Percentiles rank a stretch among this genome's conserved stretches.
Conservation (phyloP, 176 grass and related monocot species). For the Phoenix roebelenii region DNA sequence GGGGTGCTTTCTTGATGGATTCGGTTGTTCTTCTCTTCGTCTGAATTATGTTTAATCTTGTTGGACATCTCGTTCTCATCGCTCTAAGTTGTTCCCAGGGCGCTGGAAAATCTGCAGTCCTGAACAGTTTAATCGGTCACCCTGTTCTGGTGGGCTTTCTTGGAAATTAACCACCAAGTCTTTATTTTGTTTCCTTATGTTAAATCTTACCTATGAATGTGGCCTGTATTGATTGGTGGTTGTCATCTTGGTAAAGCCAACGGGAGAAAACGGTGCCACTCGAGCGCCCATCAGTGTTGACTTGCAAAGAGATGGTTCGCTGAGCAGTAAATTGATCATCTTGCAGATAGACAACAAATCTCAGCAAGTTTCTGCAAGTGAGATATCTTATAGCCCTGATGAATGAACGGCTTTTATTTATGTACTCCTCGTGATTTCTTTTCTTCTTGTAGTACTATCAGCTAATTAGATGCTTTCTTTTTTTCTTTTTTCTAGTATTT, state of each 20-base stretch:
- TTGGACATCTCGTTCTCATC: constrained; percentile 25
- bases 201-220: too few species aligned
- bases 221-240: not conserved
- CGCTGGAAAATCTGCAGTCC: constrained; percentile 80
- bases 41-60: not conserved
- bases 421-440: not conserved
- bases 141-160: constrained; percentile 66
- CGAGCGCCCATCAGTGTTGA: constrained; percentile 80
- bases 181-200: constrained; percentile 10
- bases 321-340: constrained; percentile 80
- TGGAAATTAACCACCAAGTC: constrained; percentile 4
- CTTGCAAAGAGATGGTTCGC: constrained; percentile 60
- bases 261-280: constrained; percentile 90
- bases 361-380: constrained; percentile 97
- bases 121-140: constrained; percentile 94
- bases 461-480: not conserved
- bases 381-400: constrained; percentile 17
- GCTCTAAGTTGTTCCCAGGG: constrained; percentile 44
- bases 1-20: too few species aligned
- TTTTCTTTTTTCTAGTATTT: not conserved
- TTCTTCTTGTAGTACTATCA: not conserved
- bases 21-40: not conserved
- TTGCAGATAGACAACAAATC: constrained; percentile 95
- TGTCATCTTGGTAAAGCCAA: constrained; percentile 41
- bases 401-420: not conserved